Percentiles rank a stretch among this genome's conserved stretches.
Evolutionary conservation across 345 rosid genomes (phyloP).

Genomic region (Psidium guajava): DNA sequence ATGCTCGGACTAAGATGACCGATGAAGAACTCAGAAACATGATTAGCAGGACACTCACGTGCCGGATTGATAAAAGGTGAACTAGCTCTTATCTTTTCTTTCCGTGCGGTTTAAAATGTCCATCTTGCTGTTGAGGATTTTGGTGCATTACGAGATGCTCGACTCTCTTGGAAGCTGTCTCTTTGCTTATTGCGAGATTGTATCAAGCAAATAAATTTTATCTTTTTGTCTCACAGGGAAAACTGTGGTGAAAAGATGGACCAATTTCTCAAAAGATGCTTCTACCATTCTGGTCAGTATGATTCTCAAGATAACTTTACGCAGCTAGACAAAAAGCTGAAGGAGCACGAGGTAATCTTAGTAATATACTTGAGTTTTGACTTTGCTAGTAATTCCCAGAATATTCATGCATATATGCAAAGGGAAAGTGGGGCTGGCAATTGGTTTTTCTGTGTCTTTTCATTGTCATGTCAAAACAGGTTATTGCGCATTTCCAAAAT

Average conservation of each 20-base stretch:
- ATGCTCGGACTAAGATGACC: conserved; percentile 92
- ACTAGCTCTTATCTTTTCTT: neutral
- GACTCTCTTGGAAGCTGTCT: neutral
- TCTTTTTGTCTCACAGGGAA: conserved; percentile 34
- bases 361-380: neutral
- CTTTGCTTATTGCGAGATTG: neutral
- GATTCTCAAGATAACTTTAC: conserved; percentile 73
- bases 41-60: conserved; percentile 94
- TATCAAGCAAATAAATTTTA: neutral
- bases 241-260: conserved; percentile 95
- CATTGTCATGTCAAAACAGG: neutral
- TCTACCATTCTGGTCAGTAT: conserved; percentile 96
- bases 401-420: neutral
- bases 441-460: neutral
- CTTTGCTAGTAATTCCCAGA: neutral
- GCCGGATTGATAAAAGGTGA: conserved; percentile 96
- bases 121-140: neutral
- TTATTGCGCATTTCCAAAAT: neutral
- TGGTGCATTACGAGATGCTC: neutral
- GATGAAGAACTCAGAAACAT: conserved; percentile 79
- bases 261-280: conserved; percentile 86
- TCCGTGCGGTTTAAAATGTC: neutral
- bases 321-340: conserved; percentile 69
- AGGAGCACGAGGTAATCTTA: conserved; percentile 67
- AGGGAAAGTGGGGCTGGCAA: neutral